These are phyloP conservation scores for Thermochaetoides thermophila DNA, from an alignment of 495 filamentous ascomycete species.

Conservation along the genomic window DNA sequence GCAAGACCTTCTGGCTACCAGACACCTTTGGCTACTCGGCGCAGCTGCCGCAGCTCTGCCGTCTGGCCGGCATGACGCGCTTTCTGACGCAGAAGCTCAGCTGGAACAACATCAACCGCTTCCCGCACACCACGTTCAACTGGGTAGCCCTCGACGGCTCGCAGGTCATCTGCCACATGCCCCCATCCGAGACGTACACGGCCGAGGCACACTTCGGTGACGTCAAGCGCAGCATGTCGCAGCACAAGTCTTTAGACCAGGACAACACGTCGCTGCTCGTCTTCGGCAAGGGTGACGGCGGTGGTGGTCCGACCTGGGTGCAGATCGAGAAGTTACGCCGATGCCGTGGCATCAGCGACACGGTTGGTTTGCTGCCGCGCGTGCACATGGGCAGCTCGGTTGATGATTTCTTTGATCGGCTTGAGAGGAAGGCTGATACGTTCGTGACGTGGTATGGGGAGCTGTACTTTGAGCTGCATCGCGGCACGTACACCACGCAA, in stretches of 20 bases:
- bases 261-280: conserved; percentile 78
- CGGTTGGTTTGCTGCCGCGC: conserved; percentile 64
- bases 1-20: conserved; percentile 88
- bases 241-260: conserved; percentile 90
- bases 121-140: conserved; percentile 96
- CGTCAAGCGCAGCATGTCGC: conserved; percentile 73
- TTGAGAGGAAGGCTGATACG: conserved; percentile 64
- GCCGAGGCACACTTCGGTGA: conserved; percentile 91
- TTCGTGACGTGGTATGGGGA: conserved; percentile 96
- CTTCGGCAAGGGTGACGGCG: conserved; percentile 93
- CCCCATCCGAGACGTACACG: conserved; percentile 87
- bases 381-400: conserved; percentile 84
- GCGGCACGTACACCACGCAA: conserved; percentile 93
- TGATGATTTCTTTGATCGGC: conserved; percentile 83
- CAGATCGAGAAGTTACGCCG: conserved; percentile 88
- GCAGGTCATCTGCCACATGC: conserved; percentile 95
- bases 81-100: conserved; percentile 95
- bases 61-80: conserved; percentile 80
- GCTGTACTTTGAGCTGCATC: conserved; percentile 92
- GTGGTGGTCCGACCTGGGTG: conserved; percentile 86
- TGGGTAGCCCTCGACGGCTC: conserved; percentile 92
- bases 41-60: conserved; percentile 85
- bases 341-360: conserved; percentile 88
- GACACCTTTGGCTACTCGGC: conserved; percentile 96
- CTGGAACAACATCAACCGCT: conserved; percentile 96